Percentiles rank a stretch among this genome's conserved stretches.
Evolutionary conservation across 2,329 filamentous ascomycete species (phyloP).

Genomic region (Fusarium sp.): DNA sequence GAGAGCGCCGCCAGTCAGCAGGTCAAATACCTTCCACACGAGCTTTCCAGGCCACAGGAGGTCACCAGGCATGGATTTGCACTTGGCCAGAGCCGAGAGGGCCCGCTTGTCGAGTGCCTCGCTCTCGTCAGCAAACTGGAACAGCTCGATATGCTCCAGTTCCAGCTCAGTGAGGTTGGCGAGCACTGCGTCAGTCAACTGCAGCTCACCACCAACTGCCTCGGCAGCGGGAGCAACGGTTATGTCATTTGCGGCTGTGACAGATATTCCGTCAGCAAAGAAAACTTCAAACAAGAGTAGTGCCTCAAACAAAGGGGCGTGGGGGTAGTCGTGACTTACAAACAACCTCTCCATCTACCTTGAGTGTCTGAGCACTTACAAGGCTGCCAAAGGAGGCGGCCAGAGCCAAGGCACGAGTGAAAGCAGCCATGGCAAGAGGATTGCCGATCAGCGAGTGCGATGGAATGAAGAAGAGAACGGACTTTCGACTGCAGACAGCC

Average conservation of each 20-base stretch:
- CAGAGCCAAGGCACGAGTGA: slow-evolving; percentile 19
- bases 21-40: slow-evolving; percentile 49
- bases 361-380: slow-evolving; percentile 41
- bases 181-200: slow-evolving; percentile 50
- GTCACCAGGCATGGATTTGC: slow-evolving; percentile 51
- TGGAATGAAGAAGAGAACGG: not conserved
- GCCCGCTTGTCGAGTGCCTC: slow-evolving; percentile 32
- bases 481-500: slow-evolving; percentile 1
- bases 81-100: slow-evolving; percentile 16
- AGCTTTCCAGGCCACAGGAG: slow-evolving; percentile 41
- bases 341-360: slow-evolving; percentile 31
- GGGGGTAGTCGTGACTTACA: slow-evolving; percentile 25
- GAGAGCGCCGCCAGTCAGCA: slow-evolving; percentile 48
- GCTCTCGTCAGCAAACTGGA: slow-evolving; percentile 46
- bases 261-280: slow-evolving; percentile 3
- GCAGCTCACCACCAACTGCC: slow-evolving; percentile 24
- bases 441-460: slow-evolving; percentile 10
- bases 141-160: slow-evolving; percentile 46
- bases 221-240: slow-evolving; percentile 41
- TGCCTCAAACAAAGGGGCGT: not conserved
- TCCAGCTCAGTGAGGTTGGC: slow-evolving; percentile 45
- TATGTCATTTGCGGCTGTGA: slow-evolving; percentile 32
- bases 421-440: slow-evolving; percentile 15
- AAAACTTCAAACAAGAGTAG: not conserved
- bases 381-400: slow-evolving; percentile 17